Evolutionary conservation across 495 filamentous ascomycete species (phyloP).

Genomic region (Aspergillus olivimuriae): DNA sequence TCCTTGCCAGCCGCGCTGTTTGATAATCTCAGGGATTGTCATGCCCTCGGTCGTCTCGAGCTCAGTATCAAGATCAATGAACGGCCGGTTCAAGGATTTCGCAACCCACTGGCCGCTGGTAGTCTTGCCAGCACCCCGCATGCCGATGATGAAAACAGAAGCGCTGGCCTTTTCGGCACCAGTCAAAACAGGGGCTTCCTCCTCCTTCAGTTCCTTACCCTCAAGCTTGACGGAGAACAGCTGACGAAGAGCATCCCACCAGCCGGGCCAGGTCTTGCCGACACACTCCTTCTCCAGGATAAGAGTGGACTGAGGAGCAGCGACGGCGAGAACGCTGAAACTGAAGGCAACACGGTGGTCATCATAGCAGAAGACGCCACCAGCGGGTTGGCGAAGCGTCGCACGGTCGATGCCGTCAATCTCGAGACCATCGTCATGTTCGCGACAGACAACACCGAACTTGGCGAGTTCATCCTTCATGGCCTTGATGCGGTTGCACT

Average conservation of each 20-base stretch:
- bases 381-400: slow-evolving; percentile 53
- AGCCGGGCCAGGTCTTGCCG: slow-evolving; percentile 99
- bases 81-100: slow-evolving; percentile 63
- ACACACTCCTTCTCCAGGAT: slow-evolving; percentile 88
- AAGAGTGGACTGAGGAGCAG: slow-evolving; percentile 67
- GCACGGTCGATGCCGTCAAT: slow-evolving; percentile 62
- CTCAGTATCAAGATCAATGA: slow-evolving; percentile 82
- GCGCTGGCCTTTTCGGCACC: slow-evolving; percentile 32
- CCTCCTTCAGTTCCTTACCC: slow-evolving; percentile 59
- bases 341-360: slow-evolving; percentile 99
- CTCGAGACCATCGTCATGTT: slow-evolving; percentile 89
- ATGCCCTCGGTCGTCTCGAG: slow-evolving; percentile 66
- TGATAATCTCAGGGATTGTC: slow-evolving; percentile 81
- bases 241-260: slow-evolving; percentile 86
- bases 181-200: slow-evolving; percentile 19
- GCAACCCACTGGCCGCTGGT: slow-evolving; percentile 84
- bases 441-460: slow-evolving; percentile 81
- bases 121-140: slow-evolving; percentile 96
- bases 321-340: slow-evolving; percentile 81
- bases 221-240: slow-evolving; percentile 67
- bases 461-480: slow-evolving; percentile 97
- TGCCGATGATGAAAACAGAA: slow-evolving; percentile 91
- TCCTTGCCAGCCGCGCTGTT: slow-evolving; percentile 73
- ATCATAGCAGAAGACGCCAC: slow-evolving; percentile 87
- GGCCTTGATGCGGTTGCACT: slow-evolving; percentile 93